phyloP scores from a whole-genome alignment of 306 rosid genomes.

The Herpetospermum pedunculosum region DNA sequence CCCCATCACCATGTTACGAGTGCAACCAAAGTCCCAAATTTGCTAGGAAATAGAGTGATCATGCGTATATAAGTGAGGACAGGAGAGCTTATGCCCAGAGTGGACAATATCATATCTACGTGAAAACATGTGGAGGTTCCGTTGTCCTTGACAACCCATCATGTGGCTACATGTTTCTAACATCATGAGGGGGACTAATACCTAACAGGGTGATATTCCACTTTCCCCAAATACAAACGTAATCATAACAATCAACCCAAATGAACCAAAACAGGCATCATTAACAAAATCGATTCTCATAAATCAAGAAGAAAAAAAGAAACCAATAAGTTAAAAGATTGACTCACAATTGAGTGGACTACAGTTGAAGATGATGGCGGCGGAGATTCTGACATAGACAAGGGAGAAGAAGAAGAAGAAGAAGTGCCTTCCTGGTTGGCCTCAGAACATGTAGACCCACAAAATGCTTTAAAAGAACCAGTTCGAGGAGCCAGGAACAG shows the following conservation, averaged over 20 bases:
- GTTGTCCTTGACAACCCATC: no score
- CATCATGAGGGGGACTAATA: background rate
- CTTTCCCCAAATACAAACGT: background rate
- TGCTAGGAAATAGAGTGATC: no score
- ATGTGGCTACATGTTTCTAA: background rate
- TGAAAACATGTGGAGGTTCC: no score
- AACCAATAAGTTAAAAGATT: background rate
- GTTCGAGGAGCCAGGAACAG: slow-evolving; percentile 17
- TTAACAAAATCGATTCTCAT: background rate
- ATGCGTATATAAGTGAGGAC: no score
- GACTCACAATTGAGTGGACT: slow-evolving; percentile 33
- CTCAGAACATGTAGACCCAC: slow-evolving; percentile 29
- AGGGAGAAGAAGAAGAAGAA: slow-evolving; percentile 32
- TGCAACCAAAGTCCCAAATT: no score
- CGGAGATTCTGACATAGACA: slow-evolving; percentile 1
- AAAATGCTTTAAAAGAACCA: slow-evolving; percentile 26
- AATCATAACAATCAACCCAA: background rate
- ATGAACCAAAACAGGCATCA: background rate
- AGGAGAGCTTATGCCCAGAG: no score
- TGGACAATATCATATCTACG: no score
- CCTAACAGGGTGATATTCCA: background rate
- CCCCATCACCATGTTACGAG: no score
- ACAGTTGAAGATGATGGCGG: slow-evolving; percentile 20
- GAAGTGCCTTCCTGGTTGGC: slow-evolving; percentile 24
- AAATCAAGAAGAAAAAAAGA: background rate